Evolutionary conservation across 2,329 filamentous ascomycete species (phyloP).

Genomic region (Alternaria longipes): DNA sequence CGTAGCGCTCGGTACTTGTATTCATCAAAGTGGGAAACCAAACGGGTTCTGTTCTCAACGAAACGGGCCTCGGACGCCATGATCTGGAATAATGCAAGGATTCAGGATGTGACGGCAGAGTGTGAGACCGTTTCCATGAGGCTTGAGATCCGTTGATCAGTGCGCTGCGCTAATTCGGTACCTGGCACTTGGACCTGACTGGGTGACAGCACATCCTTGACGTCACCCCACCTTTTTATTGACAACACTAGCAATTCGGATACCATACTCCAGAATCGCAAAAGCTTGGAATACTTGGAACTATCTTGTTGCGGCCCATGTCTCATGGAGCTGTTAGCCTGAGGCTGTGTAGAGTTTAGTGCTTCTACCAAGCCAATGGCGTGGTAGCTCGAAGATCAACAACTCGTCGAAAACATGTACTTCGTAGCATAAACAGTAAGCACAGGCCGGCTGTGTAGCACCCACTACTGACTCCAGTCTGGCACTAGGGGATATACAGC

Average conservation of each 20-base stretch:
- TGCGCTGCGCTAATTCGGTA: constrained; percentile 5
- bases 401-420: not conserved
- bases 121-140: not conserved
- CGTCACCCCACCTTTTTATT: constrained; percentile 10
- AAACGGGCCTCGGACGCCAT: constrained; percentile 24
- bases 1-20: constrained; percentile 16
- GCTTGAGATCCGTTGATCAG: constrained; percentile 6
- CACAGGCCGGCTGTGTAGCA: not conserved
- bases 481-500: not conserved
- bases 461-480: not conserved
- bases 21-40: constrained; percentile 22
- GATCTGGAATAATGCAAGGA: constrained; percentile 2
- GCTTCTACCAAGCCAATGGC: not conserved
- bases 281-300: not conserved
- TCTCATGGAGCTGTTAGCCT: not conserved
- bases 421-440: not conserved
- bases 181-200: constrained; percentile 2
- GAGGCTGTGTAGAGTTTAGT: not conserved
- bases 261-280: not conserved
- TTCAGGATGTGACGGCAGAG: constrained; percentile 9
- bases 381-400: not conserved
- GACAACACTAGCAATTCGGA: not conserved
- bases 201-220: constrained; percentile 11
- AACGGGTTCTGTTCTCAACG: constrained; percentile 19
- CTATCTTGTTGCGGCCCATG: not conserved